Percentiles rank a stretch among this genome's conserved stretches.
These are phyloP conservation scores for Mycena kentingensis DNA, from an alignment of 768 basidiomycete species.

Conservation along the genomic window DNA sequence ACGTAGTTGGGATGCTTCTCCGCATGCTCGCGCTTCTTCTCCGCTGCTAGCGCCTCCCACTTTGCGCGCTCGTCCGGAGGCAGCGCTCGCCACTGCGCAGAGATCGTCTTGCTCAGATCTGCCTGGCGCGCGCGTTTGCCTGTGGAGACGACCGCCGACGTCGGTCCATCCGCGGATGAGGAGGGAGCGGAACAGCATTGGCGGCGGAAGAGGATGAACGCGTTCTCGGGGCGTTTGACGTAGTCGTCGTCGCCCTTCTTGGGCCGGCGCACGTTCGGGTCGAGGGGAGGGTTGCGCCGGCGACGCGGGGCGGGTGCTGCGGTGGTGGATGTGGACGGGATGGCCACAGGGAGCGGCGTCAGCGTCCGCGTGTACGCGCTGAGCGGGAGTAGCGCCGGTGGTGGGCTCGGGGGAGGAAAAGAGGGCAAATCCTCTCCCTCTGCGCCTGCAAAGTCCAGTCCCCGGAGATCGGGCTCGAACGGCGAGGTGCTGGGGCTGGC, in stretches of 20 bases:
- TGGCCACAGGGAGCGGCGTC: constrained; percentile 40
- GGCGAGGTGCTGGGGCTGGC: constrained; percentile 68
- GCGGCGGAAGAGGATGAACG: constrained; percentile 80
- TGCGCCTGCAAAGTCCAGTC: constrained; percentile 40
- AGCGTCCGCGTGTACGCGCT: constrained; percentile 37
- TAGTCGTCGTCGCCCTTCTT: constrained; percentile 80
- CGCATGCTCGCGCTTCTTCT: constrained; percentile 79
- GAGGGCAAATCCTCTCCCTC: constrained; percentile 16
- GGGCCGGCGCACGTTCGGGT: constrained; percentile 53
- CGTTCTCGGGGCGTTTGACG: constrained; percentile 81
- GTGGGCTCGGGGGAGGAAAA: constrained; percentile 26
- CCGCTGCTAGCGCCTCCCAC: constrained; percentile 78
- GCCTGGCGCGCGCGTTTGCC: constrained; percentile 74
- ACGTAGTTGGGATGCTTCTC: constrained; percentile 73
- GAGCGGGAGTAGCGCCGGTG: background rate
- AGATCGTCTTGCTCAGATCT: constrained; percentile 79
- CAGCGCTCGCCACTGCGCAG: constrained; percentile 76
- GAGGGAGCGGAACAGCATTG: constrained; percentile 52
- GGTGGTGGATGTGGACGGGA: too few species aligned
- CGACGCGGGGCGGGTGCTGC: constrained; percentile 51
- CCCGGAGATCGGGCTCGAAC: constrained; percentile 70
- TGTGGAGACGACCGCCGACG: constrained; percentile 4
- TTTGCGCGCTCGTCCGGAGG: constrained; percentile 63
- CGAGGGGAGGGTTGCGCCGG: constrained; percentile 50
- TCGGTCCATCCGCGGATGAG: background rate